Percentiles rank a stretch among this genome's conserved stretches.
Evolutionary conservation across 2,329 filamentous ascomycete genomes (phyloP).

Genomic region (Scortechinia acanthostroma): DNA sequence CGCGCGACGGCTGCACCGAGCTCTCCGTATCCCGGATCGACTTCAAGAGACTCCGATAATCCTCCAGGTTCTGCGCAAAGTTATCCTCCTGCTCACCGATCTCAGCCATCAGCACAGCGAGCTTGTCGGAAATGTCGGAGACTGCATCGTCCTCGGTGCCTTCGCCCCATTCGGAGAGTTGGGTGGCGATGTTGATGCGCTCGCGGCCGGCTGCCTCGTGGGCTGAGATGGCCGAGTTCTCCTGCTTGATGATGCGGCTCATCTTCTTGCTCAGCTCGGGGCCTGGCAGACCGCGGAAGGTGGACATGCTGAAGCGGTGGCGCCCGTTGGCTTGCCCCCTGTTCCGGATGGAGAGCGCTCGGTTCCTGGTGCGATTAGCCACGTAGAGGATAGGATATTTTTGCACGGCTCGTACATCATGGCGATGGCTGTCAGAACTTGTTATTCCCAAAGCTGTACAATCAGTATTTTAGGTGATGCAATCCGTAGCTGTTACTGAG

Average conservation of each 20-base stretch:
- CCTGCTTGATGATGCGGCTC: constrained; percentile 66
- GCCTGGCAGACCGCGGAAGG: background rate
- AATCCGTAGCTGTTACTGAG: too few species aligned
- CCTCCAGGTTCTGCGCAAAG: constrained; percentile 62
- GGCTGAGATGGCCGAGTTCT: constrained; percentile 62
- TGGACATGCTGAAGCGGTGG: background rate
- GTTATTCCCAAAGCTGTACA: too few species aligned
- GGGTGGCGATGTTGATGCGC: constrained; percentile 58
- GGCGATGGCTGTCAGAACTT: too few species aligned
- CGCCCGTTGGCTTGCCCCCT: background rate
- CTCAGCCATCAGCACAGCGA: constrained; percentile 67
- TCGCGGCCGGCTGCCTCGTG: constrained; percentile 63
- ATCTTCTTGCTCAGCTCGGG: constrained; percentile 66
- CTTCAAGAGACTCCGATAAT: constrained; percentile 61
- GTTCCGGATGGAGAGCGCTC: background rate
- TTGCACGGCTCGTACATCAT: too few species aligned
- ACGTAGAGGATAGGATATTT: too few species aligned
- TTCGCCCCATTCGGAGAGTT: constrained; percentile 71
- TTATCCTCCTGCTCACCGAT: constrained; percentile 67
- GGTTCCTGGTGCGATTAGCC: background rate
- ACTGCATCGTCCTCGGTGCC: constrained; percentile 62
- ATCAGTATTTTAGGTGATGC: too few species aligned
- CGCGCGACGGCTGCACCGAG: constrained; percentile 64
- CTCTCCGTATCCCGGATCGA: constrained; percentile 68
- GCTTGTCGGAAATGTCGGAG: constrained; percentile 66